Evolutionary conservation across 805 yeast genomes (phyloP), one percentile per base, ranked within the genome.

Genomic region (Saturnispora sekii): DNA sequence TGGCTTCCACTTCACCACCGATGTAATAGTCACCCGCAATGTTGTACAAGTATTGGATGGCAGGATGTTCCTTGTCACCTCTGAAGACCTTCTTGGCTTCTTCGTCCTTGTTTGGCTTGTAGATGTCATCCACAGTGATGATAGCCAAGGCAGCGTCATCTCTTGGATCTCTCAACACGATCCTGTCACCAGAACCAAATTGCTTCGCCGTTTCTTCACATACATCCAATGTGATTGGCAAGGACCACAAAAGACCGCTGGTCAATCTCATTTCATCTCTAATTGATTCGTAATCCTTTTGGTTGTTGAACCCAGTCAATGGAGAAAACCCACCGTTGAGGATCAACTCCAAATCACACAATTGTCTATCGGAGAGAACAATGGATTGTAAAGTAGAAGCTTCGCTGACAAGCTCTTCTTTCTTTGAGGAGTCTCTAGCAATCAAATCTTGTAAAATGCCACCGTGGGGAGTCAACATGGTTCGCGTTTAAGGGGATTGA

Each of bases 31-130:
- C 95, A 57, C 90, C 89, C 32, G 89, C 89, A 42, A 73, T 69
- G 50, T 84, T 79, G 58, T 65, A 60, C 54, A 89, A 70, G 66
- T 84, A 89, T 56, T 70, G 72, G 57, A 84, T 72, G 10, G 97
- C 97, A 16, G 97, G 97, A 66, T 89, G 97, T 64, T 90, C 97
- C 38, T 94, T 89, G 63, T 90, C 97, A 50, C 97, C 97, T 63
- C 97, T 79, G 68, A 87, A 90, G 28, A 88, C 97, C 60, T 81
- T 74, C 53, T 76, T 65, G 43, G 96, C 96, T 69, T 89, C 97
- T 15, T 62, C 61, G 46, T 67, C 58, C 71, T 90, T 90, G 65
- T 89, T 73, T 53, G 96, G 96, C 56, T 71, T 71, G 70, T 83
- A 89, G 31, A 85, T 75, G 51, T 88, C 93, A 47, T 73, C 78